Evolutionary conservation across 202 grass and related monocot species (phyloP).

Genomic region (Elaeis oleifera): DNA sequence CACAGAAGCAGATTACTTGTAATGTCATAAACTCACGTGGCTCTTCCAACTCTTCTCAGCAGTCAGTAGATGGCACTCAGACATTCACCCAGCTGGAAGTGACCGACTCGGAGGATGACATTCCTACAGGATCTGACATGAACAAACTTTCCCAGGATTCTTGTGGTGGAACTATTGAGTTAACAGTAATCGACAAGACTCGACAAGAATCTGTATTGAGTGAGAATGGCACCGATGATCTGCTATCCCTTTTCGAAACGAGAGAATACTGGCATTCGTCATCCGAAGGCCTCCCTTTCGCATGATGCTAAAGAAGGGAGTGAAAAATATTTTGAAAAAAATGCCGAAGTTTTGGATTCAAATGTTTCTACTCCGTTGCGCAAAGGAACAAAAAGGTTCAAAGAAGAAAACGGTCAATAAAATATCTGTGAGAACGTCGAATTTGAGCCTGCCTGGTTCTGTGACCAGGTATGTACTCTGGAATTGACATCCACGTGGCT

Average conservation of each 20-base stretch:
- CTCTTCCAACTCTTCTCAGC: conserved; percentile 7
- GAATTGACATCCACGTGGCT: neutral
- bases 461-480: conserved; percentile 24
- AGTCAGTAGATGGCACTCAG: neutral
- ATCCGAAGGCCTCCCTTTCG: neutral
- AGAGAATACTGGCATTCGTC: conserved; percentile 4
- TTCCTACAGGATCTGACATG: no score
- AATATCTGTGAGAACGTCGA: conserved; percentile 12
- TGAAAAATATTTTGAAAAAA: neutral
- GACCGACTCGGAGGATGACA: no score
- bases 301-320: conserved; percentile 9
- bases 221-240: conserved; percentile 13
- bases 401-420: conserved; percentile 28
- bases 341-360: neutral
- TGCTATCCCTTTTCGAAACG: conserved; percentile 2
- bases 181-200: conserved; percentile 13
- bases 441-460: conserved; percentile 24
- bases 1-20: conserved; percentile 66
- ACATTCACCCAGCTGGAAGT: neutral
- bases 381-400: conserved; percentile 11
- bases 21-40: conserved; percentile 29
- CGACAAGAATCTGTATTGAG: conserved; percentile 13
- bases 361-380: conserved; percentile 6
- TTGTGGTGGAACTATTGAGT: conserved; percentile 6
- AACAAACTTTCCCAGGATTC: conserved; percentile 1